Base-by-base conservation (phyloP, 192 early-diverging fungal genomes). In the Mortierella hygrophila region DNA sequence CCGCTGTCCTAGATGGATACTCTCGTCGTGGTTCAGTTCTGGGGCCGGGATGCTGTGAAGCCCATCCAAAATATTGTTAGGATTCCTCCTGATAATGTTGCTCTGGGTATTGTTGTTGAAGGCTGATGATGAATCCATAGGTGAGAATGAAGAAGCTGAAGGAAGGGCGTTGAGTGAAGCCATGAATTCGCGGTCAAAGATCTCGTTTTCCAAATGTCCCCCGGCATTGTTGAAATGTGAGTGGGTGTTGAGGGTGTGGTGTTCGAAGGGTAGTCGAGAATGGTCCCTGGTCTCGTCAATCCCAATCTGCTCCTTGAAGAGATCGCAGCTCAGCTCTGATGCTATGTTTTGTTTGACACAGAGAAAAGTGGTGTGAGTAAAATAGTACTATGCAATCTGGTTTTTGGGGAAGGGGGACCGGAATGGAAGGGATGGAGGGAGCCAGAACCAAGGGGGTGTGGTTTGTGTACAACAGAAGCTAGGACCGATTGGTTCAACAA, bases 281-380 rank as follows among this genome's bases (percentile, higher is more conserved):
- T 70, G 72, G 37, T 84, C 82, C 29, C 72, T 54, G 35, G 82
- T 76, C 7, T 85, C 82, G n/a, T 85, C 73, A 5, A 72, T 74
- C 44, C 70, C 42, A 4, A 86, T 47, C 70, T 86, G 75, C 68
- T 86, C 84, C 65, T 86, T 86, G 72, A 86, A 86, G 23, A 86
- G 84, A 63, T 86, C 84, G 42, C 77, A 86, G 20, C 84, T 86
- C 75, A 86, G 70, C 11, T 86, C 78, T 29, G 82, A 85, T 76
- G 79, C 82, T 85, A 85, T 32, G 21, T 26, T 18, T 9, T 37
- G 49, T 40, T 40, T 40, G 6, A 44, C 42, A 44, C 23, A 37
- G 10, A 35, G 35, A 73, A 29, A 79, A 46, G 44, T 55, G 38
- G 65, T 20, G 63, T 26, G 52, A 68, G 73, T 21, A 75, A 41